A percentile compares a stretch with the other conserved stretches of the same genome.
Evolutionary conservation across 108 stramenopile genomes (phyloP).

Genomic region (Seminavis robusta): DNA sequence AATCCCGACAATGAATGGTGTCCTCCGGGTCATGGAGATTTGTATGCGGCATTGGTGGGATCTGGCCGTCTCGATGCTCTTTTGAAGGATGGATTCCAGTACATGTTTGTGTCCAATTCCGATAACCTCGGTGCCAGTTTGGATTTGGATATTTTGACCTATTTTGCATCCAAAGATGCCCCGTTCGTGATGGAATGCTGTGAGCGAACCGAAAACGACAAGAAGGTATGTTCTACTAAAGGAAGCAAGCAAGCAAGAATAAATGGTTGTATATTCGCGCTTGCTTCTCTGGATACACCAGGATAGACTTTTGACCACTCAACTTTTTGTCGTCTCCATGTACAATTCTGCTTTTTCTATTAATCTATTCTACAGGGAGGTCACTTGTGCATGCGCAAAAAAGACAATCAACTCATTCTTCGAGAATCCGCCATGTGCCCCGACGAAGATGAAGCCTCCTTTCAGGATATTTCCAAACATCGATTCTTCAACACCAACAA

Average conservation of each 20-base stretch:
- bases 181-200: slow-evolving; percentile 99
- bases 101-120: slow-evolving; percentile 99
- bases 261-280: too few relatives aligned
- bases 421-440: slow-evolving; percentile 99
- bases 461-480: slow-evolving; percentile 96
- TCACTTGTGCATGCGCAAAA: slow-evolving; percentile 89
- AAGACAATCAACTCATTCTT: slow-evolving; percentile 90
- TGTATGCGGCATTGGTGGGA: slow-evolving; percentile 97
- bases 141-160: slow-evolving; percentile 91
- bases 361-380: too few relatives aligned
- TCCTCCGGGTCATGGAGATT: slow-evolving; percentile 99
- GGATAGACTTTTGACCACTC: too few relatives aligned
- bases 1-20: slow-evolving; percentile 97
- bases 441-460: slow-evolving; percentile 90
- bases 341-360: too few relatives aligned
- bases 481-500: slow-evolving; percentile 99
- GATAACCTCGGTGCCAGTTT: slow-evolving; percentile 99
- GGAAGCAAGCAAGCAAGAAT: too few relatives aligned
- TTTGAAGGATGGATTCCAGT: slow-evolving; percentile 93
- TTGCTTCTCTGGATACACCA: too few relatives aligned
- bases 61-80: slow-evolving; percentile 93
- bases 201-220: slow-evolving; percentile 95
- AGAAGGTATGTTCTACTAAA: too few relatives aligned
- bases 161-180: slow-evolving; percentile 86
- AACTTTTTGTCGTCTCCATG: too few relatives aligned